Conservation (phyloP, 345 rosid species). For the Lagerstroemia speciosa region DNA sequence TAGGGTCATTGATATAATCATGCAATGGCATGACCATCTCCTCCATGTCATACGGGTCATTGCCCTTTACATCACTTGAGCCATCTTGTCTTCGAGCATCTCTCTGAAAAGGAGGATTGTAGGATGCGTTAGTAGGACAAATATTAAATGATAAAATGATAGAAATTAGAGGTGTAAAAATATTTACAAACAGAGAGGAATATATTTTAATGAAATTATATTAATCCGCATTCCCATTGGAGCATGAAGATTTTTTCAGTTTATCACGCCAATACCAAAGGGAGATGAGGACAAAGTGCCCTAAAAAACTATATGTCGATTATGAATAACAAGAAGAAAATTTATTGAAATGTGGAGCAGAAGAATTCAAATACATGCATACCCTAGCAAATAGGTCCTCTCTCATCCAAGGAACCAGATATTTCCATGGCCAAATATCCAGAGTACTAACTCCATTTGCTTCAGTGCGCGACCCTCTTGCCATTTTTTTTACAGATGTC, state of each 20-base stretch:
- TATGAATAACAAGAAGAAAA: neutral
- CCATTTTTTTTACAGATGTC: slow-evolving; percentile 62
- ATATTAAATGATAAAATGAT: neutral
- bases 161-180: neutral
- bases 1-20: slow-evolving; percentile 55
- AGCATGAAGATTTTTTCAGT: neutral
- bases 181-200: neutral
- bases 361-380: slow-evolving; percentile 15
- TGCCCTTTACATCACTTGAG: slow-evolving; percentile 25
- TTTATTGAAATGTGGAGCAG: neutral
- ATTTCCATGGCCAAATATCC: slow-evolving; percentile 99
- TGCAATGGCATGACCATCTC: slow-evolving; percentile 79
- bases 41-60: slow-evolving; percentile 65
- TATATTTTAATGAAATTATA: neutral
- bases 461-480: slow-evolving; percentile 51
- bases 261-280: neutral
- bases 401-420: slow-evolving; percentile 98
- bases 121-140: neutral
- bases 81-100: slow-evolving; percentile 53
- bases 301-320: neutral
- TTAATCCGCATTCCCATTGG: neutral
- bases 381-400: slow-evolving; percentile 91
- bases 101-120: slow-evolving; percentile 39
- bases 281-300: neutral
- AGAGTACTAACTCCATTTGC: slow-evolving; percentile 68